Evolutionary conservation across 257 asterid species (phyloP), one percentile per base, ranked within the genome.

Genomic region (Lithospermum erythrorhizon): DNA sequence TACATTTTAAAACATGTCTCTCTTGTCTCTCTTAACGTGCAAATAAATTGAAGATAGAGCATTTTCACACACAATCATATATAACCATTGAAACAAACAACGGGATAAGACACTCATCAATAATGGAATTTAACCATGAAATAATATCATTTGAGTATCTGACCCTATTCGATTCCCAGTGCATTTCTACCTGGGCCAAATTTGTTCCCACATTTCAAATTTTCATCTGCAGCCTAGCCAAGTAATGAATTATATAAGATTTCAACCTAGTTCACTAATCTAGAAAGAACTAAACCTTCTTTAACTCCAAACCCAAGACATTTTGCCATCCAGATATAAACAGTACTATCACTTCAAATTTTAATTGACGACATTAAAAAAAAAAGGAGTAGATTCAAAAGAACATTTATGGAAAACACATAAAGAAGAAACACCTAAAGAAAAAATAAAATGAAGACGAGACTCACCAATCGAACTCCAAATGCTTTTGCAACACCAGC

Each of bases 401-500:
- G 35, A 55, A 16, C 5, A 5, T 4, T 15, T 9, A 21, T 22
- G 19, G 16, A 21, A 21, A 10, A 21, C 22, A 20, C 10, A 22
- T 55, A 7, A 21, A 21, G 15, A 9, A 21, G 14, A 3, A 55
- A 9, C 47, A 35, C 47, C 47, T 35, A 35, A 21, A 0, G 7
- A 55, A 21, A 17, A 21, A 18, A 2, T 52, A 18, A 9, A 49
- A 51, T 21, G 37, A 32, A 4, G 6, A 24, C 13, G 0, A 21
- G 27, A 75, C 75, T 30, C 71, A 88, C 98, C 90, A 64, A 64
- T 29, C 97, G 94, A 51, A 89, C 97, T 72, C 96, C 95, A 80
- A 86, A 93, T 65, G 99, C 96, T 78, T 93, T 93, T 59, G 97
- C 96, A 61, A 89, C 86, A 56, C 99, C 97, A 59, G 97, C 94